Conservation (phyloP, 192 early-diverging fungal genomes). For the Coemansia sp. region DNA sequence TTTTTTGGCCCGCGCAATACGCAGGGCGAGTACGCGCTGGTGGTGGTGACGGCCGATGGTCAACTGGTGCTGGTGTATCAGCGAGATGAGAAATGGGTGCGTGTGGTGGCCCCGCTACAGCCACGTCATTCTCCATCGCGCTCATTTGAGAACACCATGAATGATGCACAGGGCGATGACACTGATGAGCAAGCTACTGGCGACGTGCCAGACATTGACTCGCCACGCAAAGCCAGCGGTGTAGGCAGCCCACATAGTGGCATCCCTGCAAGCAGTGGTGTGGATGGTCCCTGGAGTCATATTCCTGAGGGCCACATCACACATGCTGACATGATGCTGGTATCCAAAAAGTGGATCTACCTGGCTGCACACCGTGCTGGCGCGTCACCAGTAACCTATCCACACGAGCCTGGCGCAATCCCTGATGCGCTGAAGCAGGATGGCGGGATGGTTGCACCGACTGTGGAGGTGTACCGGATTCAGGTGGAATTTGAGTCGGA, state of each 20-base stretch:
- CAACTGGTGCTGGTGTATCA: constrained; percentile 52
- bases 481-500: constrained; percentile 55
- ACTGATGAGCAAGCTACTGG: background rate
- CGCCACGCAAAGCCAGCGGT: constrained; percentile 1
- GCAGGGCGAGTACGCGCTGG: constrained; percentile 49
- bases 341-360: constrained; percentile 56
- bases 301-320: constrained; percentile 48
- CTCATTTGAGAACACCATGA: background rate
- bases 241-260: background rate
- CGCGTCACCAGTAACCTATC: constrained; percentile 29
- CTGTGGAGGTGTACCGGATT: constrained; percentile 47
- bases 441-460: constrained; percentile 37
- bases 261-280: background rate
- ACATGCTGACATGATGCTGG: constrained; percentile 55
- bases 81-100: constrained; percentile 48
- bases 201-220: background rate
- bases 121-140: constrained; percentile 13
- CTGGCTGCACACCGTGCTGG: constrained; percentile 43
- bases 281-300: constrained; percentile 45
- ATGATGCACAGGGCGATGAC: background rate
- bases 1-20: constrained; percentile 55
- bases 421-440: constrained; percentile 26
- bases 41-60: constrained; percentile 47
- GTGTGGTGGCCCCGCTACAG: constrained; percentile 40
- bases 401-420: constrained; percentile 45